Evolutionary conservation across 2,329 filamentous ascomycete species (phyloP), one percentile per base, ranked within the genome.

Genomic region (Fusarium sp.): DNA sequence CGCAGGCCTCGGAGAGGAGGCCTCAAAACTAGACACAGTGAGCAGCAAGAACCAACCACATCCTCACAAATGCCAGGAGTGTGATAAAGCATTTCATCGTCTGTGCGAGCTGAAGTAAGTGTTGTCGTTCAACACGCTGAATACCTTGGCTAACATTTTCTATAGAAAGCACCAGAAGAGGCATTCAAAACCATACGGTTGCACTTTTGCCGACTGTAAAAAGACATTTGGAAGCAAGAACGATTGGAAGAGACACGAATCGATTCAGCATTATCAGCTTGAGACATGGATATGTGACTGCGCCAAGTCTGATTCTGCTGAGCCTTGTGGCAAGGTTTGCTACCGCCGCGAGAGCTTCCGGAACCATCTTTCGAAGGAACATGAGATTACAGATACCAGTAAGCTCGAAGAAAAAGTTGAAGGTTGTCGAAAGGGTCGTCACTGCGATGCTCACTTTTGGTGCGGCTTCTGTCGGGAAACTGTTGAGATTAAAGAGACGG

Each of bases 241-340:
- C 66, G 95, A 98, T 80, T 98, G 90, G 95, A 97, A 97, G 79
- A 90, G 95, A 3, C 95, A 98, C 77, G 95, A 98, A 78, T 92
- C 90, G 72, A 90, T 88, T 21, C 92, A 95, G 77, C 94, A 97
- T 79, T 90, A 88, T 68, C 89, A 92, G 65, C 80, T 88, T 10
- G 91, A 94, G 76, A 86, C 87, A 52, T 97, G 93, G 90, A 89
- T 88, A 35, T 97, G 94, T 78, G 84, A 87, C 35, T 80, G 86
- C 51, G 51, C 21, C 33, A 72, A 67, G 46, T 11, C 71, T 31
- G 29, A 46, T 35, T 61, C 66, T 10, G 25, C 31, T 16, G 73
- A 80, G 4, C 70, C 72, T 6, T 96, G 93, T 75, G 86, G 83
- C 14, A 87, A 86, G 68, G 82, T 91, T 19, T 91, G 87, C 77